Evolutionary conservation across 306 rosid species (phyloP), one percentile per base, ranked within the genome.

Genomic region (Arachis hypogaea): DNA sequence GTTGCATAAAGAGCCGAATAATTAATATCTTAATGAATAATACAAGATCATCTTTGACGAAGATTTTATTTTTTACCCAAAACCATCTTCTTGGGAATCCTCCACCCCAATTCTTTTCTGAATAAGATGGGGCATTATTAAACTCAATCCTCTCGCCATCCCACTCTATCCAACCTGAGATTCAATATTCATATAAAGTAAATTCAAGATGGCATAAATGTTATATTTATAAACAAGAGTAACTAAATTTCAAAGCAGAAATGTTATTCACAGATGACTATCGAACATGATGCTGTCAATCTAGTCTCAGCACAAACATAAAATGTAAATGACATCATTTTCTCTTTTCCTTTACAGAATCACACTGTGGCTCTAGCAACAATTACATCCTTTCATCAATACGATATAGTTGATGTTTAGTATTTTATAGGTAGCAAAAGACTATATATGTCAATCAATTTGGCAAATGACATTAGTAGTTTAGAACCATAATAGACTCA

Each of bases 151-250:
- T 89, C 86, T 91, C 97, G 56, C 89, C 94, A 43, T 84, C 97
- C 98, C 98, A 93, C 89, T 93, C 98, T 78, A 93, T 93, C 98
- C 98, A 93, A 75, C 98, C 98, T 93, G 97, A 78, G 71, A 86
- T 82, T 77, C 79, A 84, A 71, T 85, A 51, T 47, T 77, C 18
- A 83, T 70, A 84, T 73, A 63, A 87, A 69, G 44, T 78, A 79
- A 80, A 83, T 14, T 49, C 49, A 70, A 73, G 75, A 43, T 64
- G 38, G 12, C 51, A 79, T 38, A 43, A 51, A 59, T 30, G 56
- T 75, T 58, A 18, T 1, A 33, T 33, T 33, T 7, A 43, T 16
- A 60, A 47, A 63, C 58, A 72, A 41, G 67, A 29, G 69, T 61
- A 60, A 47, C 45, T 71, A 59, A 7, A 28, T 72, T 56, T 71